Conservation (phyloP, 495 filamentous ascomycete genomes). For the Schizothecium vesticola region DNA sequence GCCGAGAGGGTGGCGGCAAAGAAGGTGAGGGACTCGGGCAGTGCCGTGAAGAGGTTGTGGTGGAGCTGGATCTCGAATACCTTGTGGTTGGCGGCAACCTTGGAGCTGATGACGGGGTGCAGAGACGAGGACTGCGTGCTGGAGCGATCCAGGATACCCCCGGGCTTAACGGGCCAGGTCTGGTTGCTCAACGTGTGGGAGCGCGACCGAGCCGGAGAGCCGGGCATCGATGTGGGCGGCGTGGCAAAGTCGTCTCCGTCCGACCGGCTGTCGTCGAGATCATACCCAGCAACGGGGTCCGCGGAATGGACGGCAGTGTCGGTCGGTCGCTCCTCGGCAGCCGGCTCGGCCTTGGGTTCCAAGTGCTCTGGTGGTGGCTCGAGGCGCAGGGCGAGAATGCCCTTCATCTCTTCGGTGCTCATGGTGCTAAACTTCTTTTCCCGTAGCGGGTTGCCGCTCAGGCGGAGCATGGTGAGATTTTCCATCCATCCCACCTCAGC, state of each 20-base stretch:
- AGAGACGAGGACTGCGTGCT: constrained; percentile 54
- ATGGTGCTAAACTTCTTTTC: constrained; percentile 81
- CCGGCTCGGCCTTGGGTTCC: constrained; percentile 13
- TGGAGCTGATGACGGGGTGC: constrained; percentile 47
- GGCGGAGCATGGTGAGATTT: constrained; percentile 60
- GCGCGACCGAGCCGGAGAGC: constrained; percentile 37
- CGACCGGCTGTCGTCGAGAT: constrained; percentile 45
- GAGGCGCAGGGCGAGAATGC: constrained; percentile 62
- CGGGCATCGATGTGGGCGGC: constrained; percentile 45
- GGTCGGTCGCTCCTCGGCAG: neutral
- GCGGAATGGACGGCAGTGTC: neutral
- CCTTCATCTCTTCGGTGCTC: constrained; percentile 75
- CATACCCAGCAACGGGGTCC: constrained; percentile 21
- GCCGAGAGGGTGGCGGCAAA: constrained; percentile 63
- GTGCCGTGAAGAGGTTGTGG: constrained; percentile 64
- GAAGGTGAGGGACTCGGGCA: constrained; percentile 64
- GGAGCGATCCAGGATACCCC: constrained; percentile 69
- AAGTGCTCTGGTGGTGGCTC: constrained; percentile 44
- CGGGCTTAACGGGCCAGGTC: constrained; percentile 60
- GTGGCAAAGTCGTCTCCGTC: constrained; percentile 66
- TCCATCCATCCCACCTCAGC: constrained; percentile 77
- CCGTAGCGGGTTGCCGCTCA: constrained; percentile 80
- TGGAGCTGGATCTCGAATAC: constrained; percentile 58
- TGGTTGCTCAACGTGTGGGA: constrained; percentile 37
- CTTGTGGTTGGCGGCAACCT: constrained; percentile 42